Conservation (phyloP, 2,329 filamentous ascomycete genomes). For the Aspergillus jensenii region DNA sequence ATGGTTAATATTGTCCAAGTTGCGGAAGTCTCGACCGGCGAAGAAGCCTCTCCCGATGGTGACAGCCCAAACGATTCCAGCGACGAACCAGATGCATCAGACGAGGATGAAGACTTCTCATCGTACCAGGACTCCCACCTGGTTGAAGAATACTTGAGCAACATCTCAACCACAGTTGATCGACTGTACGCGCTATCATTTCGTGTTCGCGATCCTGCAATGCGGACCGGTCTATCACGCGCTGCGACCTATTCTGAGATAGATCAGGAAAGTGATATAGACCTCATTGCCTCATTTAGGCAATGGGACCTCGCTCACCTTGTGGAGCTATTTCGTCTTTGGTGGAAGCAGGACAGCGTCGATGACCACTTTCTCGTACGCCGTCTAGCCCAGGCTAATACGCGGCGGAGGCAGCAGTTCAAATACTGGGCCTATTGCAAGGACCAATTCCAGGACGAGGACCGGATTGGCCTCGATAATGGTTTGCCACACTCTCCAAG, state of each 20-base stretch:
- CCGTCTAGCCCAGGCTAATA: constrained; percentile 1
- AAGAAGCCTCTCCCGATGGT: neutral
- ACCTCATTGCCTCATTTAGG: neutral
- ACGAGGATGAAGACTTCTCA: neutral
- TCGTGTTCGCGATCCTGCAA: neutral
- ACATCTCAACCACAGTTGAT: neutral
- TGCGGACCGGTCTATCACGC: neutral
- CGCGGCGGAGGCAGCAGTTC: neutral
- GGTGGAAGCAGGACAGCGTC: neutral
- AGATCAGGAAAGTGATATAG: neutral
- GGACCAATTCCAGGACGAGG: neutral
- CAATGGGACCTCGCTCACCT: neutral
- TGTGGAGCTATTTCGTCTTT: neutral
- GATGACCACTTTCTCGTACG: neutral
- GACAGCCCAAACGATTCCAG: neutral
- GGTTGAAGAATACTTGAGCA: neutral
- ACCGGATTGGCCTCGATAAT: neutral
- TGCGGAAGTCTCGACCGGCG: neutral
- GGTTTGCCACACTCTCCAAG: too few relatives aligned
- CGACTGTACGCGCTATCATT: neutral
- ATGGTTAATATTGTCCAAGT: neutral
- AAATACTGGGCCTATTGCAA: constrained; percentile 1
- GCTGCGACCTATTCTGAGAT: neutral
- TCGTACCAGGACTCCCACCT: neutral
- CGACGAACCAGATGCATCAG: neutral